Evolutionary conservation across 768 basidiomycete species (phyloP).

Genomic region (Rhodotorula graminis): DNA sequence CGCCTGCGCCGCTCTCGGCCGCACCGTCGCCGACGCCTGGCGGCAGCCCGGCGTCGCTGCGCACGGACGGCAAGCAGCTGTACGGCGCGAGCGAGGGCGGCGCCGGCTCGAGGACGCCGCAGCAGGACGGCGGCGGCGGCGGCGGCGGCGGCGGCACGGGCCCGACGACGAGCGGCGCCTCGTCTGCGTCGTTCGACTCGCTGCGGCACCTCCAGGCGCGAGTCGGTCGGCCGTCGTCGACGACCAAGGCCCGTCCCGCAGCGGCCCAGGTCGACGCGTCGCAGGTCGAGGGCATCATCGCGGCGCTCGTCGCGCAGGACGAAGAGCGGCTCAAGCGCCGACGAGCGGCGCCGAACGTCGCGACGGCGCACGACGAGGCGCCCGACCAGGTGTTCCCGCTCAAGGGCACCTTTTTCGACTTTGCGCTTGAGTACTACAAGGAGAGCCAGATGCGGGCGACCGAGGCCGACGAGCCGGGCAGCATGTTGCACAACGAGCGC

Average conservation of each 20-base stretch:
- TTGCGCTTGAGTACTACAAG: constrained; percentile 94
- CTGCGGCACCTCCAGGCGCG: constrained; percentile 36
- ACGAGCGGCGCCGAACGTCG: constrained; percentile 52
- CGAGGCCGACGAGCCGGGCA: constrained; percentile 93
- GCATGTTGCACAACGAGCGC: constrained; percentile 86
- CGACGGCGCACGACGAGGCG: constrained; percentile 43
- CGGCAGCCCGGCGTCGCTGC: background rate
- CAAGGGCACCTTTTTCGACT: constrained; percentile 88
- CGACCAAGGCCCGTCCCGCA: background rate
- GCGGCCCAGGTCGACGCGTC: background rate
- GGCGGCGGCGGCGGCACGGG: background rate
- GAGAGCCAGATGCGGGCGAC: constrained; percentile 98
- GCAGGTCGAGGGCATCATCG: constrained; percentile 64
- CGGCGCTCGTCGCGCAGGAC: constrained; percentile 86
- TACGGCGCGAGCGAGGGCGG: background rate
- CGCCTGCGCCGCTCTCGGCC: constrained; percentile 7
- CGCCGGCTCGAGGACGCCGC: background rate
- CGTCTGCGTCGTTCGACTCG: constrained; percentile 33
- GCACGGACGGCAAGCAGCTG: constrained; percentile 5
- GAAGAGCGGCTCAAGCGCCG: constrained; percentile 76
- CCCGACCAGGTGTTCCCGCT: constrained; percentile 55
- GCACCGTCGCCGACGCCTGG: constrained; percentile 5
- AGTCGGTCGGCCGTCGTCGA: constrained; percentile 11
- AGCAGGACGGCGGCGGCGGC: background rate
- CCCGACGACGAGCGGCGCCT: background rate